Conservation (phyloP, 78 protist species). For the Protostelium mycophagum region DNA sequence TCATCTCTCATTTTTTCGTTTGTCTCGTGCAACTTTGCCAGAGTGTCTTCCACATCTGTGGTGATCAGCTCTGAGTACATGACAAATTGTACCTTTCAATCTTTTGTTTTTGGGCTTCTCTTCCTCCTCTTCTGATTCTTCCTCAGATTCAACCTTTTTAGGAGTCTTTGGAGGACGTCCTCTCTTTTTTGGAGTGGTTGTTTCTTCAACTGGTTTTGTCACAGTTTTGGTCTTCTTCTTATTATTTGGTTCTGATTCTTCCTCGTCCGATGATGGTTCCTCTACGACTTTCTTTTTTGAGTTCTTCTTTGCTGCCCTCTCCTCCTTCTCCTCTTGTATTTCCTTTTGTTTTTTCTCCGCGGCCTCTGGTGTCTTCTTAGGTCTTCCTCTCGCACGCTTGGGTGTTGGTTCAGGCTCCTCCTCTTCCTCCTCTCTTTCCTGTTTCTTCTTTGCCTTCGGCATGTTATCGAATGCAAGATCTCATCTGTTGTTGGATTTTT, state of each 20-base stretch:
- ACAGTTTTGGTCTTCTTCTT: background rate
- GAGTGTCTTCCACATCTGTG: background rate
- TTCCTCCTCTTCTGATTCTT: background rate
- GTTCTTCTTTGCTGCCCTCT: background rate
- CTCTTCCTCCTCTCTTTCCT: too few relatives aligned
- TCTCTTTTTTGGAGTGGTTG: background rate
- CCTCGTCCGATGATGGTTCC: background rate
- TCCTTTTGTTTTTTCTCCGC: background rate
- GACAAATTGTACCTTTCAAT: background rate
- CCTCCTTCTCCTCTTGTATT: background rate
- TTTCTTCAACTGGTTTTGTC: background rate
- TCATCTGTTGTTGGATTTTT: too few relatives aligned
- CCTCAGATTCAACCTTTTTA: background rate
- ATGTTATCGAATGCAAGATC: too few relatives aligned
- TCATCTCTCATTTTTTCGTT: background rate
- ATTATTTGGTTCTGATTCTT: background rate
- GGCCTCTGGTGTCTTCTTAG: too few relatives aligned
- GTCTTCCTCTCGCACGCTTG: background rate
- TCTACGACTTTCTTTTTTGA: background rate
- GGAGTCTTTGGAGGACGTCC: background rate
- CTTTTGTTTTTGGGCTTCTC: background rate
- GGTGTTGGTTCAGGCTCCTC: too few relatives aligned
- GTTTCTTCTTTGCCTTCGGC: too few relatives aligned
- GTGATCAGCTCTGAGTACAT: background rate
- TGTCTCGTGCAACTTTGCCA: background rate